These are phyloP conservation scores for Lotmaria passim DNA, from an alignment of 208 protist species.

Conservation along the genomic window DNA sequence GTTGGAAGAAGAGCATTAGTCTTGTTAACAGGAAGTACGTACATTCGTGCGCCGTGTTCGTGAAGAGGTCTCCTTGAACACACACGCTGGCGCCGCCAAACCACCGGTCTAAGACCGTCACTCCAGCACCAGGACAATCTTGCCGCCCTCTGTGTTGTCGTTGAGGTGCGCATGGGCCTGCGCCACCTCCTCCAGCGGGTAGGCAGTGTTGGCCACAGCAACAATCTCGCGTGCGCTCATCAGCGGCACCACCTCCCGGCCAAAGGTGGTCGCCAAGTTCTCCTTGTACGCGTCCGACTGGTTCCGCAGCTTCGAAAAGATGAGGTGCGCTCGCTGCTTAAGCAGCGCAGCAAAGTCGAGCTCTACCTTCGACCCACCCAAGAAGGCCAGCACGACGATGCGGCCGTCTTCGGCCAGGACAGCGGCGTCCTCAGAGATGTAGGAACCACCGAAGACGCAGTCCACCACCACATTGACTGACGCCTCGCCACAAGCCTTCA, in stretches of 20 bases:
- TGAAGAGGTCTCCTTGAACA: too few relatives aligned
- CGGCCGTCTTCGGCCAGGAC: conserved; percentile 73
- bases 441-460: conserved; percentile 77
- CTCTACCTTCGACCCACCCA: conserved; percentile 61
- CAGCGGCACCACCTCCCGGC: conserved; percentile 65
- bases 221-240: conserved; percentile 53
- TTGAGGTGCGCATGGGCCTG: conserved; percentile 67
- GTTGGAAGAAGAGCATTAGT: too few relatives aligned
- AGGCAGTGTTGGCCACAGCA: conserved; percentile 70
- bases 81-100: too few relatives aligned
- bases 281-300: conserved; percentile 64
- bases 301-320: conserved; percentile 79
- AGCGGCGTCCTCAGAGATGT: conserved; percentile 62
- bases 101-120: background rate
- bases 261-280: conserved; percentile 56
- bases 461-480: conserved; percentile 78
- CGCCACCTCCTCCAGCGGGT: conserved; percentile 66
- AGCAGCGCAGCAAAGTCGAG: conserved; percentile 67
- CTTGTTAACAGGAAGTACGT: too few relatives aligned
- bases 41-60: too few relatives aligned
- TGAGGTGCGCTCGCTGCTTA: conserved; percentile 59
- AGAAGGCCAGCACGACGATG: conserved; percentile 70
- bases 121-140: conserved; percentile 63
- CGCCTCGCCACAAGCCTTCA: conserved; percentile 46
- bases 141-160: conserved; percentile 61